A percentile compares a stretch with the other conserved stretches of the same genome.
Evolutionary conservation across 306 rosid species (phyloP).

Genomic region (Biancaea sappan): DNA sequence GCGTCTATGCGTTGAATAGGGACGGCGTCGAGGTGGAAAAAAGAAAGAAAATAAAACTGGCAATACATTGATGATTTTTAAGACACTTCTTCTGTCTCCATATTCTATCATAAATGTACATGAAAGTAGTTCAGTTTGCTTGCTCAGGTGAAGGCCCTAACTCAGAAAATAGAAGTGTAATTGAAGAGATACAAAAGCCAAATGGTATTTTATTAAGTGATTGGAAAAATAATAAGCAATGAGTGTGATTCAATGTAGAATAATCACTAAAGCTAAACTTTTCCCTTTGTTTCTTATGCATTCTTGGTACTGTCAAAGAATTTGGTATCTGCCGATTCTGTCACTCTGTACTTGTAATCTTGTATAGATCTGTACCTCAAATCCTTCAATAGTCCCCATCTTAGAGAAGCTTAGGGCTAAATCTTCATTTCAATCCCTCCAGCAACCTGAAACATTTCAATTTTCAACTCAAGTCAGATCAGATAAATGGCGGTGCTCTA

Average conservation of each 20-base stretch:
- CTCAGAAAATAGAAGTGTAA: background rate
- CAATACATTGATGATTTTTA: too few species aligned
- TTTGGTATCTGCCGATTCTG: conserved; percentile 28
- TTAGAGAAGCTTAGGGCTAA: conserved; percentile 28
- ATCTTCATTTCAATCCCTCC: conserved; percentile 21
- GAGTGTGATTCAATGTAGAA: conserved; percentile 14
- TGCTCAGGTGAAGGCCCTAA: background rate
- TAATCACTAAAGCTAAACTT: conserved; percentile 10
- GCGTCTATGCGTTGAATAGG: too few species aligned
- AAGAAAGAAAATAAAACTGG: too few species aligned
- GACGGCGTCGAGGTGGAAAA: too few species aligned
- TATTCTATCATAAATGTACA: background rate
- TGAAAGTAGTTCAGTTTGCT: background rate
- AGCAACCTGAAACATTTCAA: conserved; percentile 38
- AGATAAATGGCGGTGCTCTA: conserved; percentile 14
- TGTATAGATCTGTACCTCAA: conserved; percentile 32
- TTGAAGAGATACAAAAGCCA: background rate
- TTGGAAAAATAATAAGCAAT: conserved; percentile 10
- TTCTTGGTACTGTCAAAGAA: conserved; percentile 31
- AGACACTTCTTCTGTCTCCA: too few species aligned
- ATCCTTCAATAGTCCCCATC: background rate
- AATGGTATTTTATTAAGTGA: background rate
- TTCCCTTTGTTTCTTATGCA: conserved; percentile 9
- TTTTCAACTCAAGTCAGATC: conserved; percentile 30
- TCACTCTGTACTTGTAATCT: conserved; percentile 32